Evolutionary conservation across 805 yeast species (phyloP), one percentile per base, ranked within the genome.

Genomic region (Yarrowia keelungensis): DNA sequence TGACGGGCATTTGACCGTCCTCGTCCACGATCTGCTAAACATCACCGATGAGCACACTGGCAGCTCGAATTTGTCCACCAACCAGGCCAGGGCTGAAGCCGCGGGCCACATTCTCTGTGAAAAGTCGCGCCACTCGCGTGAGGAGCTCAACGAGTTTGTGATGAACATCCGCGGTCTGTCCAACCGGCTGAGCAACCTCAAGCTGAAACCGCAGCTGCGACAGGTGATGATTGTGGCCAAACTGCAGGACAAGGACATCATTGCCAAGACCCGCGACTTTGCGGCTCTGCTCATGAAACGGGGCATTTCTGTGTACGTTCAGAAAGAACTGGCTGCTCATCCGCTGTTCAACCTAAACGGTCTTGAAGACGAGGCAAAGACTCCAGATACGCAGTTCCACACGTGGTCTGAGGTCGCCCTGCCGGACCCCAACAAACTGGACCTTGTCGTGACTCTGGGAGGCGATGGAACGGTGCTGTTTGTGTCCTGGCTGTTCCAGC

Each of bases 391-490:
- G 4, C 10, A n/a, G 11, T 45, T 61, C 22, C 41, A 59, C 32
- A 62, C 54, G 2, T 43, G 64, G 69, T 26, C 69, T 10, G 69
- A 16, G 79, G 76, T 70, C 76, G 77, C 3, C 75, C 75, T 39
- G 71, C 84, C 10, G 79, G 76, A 1, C 87, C 93, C 1, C 87
- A 59, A 59, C 65, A 59, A 59, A 12, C 83, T 82, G 72, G 91
- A 88, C 73, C 78, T 88, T 68, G 82, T 88, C 0, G 81, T 88
- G 22, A 86, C 91, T 86, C 81, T 95, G 9, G 99, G 99, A 32
- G 99, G 99, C 16, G 99, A 95, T 76, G 98, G 99, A 9, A 95
- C 99, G 0, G 97, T 94, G 59, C 80, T 94, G 10, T 89, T 89
- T 74, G 94, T 94, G 0, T 92, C 97, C 1, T 89, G 95, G 69